Evolutionary conservation across 2,329 filamentous ascomycete genomes (phyloP), one percentile per base, ranked within the genome.

Genomic region (Cordyceps cicadae): DNA sequence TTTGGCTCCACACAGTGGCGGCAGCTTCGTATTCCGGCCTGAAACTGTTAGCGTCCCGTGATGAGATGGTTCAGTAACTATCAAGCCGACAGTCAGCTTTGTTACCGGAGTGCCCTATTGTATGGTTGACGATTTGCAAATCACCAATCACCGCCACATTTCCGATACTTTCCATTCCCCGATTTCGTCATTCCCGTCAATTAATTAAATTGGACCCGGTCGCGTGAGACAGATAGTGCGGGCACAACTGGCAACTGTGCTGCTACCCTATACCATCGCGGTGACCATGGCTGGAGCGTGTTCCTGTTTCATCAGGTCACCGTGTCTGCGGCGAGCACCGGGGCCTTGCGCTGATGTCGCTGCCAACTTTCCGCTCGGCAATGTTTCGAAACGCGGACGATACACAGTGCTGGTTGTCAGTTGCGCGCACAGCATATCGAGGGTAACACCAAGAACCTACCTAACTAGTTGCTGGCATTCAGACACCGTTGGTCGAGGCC

Each of bases 161-260:
- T 17, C 19, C 26, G 49, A 51, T 17, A 34, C 12, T 54, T 45
- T 12, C 15, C 43, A n/a, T 17, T 21, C 21, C 21, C 39, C n/a
- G 29, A 39, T 32, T 34, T 41, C 46, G 6, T 43, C 46, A 51
- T 43, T 50, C 46, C 55, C 37, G 55, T 32, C 41, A 45, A 59
- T 53, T 52, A 37, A 53, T 53, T 52, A 37, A 49, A 59, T 59
- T 26, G 34, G 49, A 46, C 53, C 56, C 56, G 49, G 24, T n/a
- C 5, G 14, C 37, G 17, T 53, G 19, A 59, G 39, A 59, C 37
- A 59, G 37, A 5, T 52, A 3, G 8, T 37, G 34, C 34, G 12
- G 14, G 14, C 3, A 37, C 1, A 37, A 1, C 12, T 14, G 29
- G 34, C 12, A 9, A 4, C 34, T 2, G 11, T 37, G 3, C 34